Percentiles rank a stretch among this genome's conserved stretches.
Evolutionary conservation across 108 stramenopile species (phyloP).

Genomic region (Pseudonitzschia multistriata): DNA sequence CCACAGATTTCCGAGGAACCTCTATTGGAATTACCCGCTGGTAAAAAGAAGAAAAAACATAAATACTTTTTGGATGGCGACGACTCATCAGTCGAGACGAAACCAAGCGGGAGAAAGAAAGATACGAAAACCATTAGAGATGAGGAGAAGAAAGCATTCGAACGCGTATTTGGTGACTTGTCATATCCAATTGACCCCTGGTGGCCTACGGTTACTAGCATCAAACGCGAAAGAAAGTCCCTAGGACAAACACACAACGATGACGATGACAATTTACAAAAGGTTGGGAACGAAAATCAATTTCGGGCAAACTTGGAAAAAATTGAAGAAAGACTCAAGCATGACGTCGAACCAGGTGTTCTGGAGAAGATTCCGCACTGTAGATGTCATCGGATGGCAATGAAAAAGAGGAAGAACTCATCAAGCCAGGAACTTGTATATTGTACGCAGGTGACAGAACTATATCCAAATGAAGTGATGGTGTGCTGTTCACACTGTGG

Average conservation of each 20-base stretch:
- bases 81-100: conserved; percentile 13
- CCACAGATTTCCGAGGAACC: conserved; percentile 48
- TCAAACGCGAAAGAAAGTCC: conserved; percentile 57
- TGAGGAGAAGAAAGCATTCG: conserved; percentile 10
- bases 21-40: not conserved
- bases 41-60: conserved; percentile 17
- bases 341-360: conserved; percentile 63
- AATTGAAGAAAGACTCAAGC: conserved; percentile 41
- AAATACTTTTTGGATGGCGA: conserved; percentile 27
- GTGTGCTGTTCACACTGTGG: conserved; percentile 83
- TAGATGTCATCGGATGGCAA: conserved; percentile 52
- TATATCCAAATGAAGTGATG: conserved; percentile 69
- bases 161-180: conserved; percentile 26
- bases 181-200: conserved; percentile 60
- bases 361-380: conserved; percentile 86
- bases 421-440: conserved; percentile 45
- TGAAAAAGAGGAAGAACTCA: conserved; percentile 39
- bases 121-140: conserved; percentile 5
- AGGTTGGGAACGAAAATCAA: conserved; percentile 23
- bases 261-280: conserved; percentile 40
- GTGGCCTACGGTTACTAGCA: conserved; percentile 64
- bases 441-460: conserved; percentile 80
- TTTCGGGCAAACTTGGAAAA: conserved; percentile 40
- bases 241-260: conserved; percentile 38
- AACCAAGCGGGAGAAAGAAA: conserved; percentile 16